These are phyloP conservation scores for Bruguiera sexangula DNA, from an alignment of 345 rosid genomes.

Conservation along the genomic window DNA sequence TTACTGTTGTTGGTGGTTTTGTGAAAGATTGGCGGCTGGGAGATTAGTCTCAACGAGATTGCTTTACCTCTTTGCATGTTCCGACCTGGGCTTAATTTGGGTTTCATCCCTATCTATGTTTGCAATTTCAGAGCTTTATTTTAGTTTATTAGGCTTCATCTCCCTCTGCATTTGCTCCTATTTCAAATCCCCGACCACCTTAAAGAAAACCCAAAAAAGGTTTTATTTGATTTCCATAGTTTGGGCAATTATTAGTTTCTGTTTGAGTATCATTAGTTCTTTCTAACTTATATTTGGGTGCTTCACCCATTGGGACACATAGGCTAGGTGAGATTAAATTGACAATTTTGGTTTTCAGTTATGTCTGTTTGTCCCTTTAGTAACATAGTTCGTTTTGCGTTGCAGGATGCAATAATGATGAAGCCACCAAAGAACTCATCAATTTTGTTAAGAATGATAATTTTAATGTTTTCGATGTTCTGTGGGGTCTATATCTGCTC, in stretches of 20 bases:
- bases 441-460: slow-evolving; percentile 62
- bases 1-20: not conserved
- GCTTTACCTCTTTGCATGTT: slow-evolving; percentile 6
- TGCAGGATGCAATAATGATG: slow-evolving; percentile 58
- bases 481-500: slow-evolving; percentile 69
- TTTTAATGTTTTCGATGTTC: slow-evolving; percentile 59
- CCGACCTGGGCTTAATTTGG: slow-evolving; percentile 17
- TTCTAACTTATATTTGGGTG: not conserved
- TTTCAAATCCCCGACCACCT: not conserved
- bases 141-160: not conserved
- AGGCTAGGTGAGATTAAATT: slow-evolving; percentile 7
- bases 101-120: not conserved
- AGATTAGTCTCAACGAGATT: not conserved
- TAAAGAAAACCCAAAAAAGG: not conserved
- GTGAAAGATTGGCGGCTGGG: slow-evolving; percentile 7
- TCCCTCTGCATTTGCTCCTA: not conserved
- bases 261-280: not conserved
- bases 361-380: slow-evolving; percentile 2
- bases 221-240: not conserved
- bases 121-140: not conserved
- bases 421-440: slow-evolving; percentile 76
- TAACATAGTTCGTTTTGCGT: slow-evolving; percentile 14
- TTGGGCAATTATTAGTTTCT: not conserved
- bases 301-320: not conserved
- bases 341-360: slow-evolving; percentile 10